A percentile compares a stretch with the other conserved stretches of the same genome.
These are phyloP conservation scores for Pisolithus orientalis DNA, from an alignment of 768 basidiomycete genomes.

Conservation along the genomic window DNA sequence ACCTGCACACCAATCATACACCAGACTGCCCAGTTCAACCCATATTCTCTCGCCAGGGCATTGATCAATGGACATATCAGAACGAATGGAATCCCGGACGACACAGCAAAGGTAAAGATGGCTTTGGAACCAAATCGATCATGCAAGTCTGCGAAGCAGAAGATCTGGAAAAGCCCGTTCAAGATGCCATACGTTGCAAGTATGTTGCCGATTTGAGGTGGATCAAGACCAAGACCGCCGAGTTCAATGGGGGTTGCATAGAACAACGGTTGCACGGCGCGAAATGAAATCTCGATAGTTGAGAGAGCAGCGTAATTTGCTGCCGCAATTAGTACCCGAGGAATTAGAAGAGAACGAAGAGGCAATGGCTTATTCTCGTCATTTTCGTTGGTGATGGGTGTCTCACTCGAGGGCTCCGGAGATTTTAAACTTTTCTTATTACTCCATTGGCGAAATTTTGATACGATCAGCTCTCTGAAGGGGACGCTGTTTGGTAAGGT, in stretches of 20 bases:
- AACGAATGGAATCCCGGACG: slow-evolving; percentile 47
- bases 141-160: slow-evolving; percentile 59
- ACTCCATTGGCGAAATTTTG: slow-evolving; percentile 6
- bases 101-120: slow-evolving; percentile 49
- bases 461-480: slow-evolving; percentile 20
- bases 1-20: slow-evolving; percentile 44
- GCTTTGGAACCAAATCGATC: slow-evolving; percentile 59
- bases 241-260: slow-evolving; percentile 61
- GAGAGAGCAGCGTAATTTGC: slow-evolving; percentile 62
- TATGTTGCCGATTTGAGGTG: slow-evolving; percentile 59
- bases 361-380: slow-evolving; percentile 37
- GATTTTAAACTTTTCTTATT: neutral
- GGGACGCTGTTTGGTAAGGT: slow-evolving; percentile 28
- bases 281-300: slow-evolving; percentile 60
- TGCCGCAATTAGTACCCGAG: slow-evolving; percentile 52
- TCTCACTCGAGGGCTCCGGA: slow-evolving; percentile 8
- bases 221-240: slow-evolving; percentile 68
- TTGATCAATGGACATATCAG: slow-evolving; percentile 58
- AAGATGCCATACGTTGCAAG: slow-evolving; percentile 54
- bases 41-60: slow-evolving; percentile 43
- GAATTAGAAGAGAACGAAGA: slow-evolving; percentile 45
- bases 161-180: slow-evolving; percentile 60
- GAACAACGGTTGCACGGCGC: slow-evolving; percentile 64
- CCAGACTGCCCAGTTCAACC: slow-evolving; percentile 45
- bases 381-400: neutral